A percentile compares a stretch with the other conserved stretches of the same genome.
phyloP scores from a whole-genome alignment of 257 asterid genomes.

The Solanum sparsipilum region DNA sequence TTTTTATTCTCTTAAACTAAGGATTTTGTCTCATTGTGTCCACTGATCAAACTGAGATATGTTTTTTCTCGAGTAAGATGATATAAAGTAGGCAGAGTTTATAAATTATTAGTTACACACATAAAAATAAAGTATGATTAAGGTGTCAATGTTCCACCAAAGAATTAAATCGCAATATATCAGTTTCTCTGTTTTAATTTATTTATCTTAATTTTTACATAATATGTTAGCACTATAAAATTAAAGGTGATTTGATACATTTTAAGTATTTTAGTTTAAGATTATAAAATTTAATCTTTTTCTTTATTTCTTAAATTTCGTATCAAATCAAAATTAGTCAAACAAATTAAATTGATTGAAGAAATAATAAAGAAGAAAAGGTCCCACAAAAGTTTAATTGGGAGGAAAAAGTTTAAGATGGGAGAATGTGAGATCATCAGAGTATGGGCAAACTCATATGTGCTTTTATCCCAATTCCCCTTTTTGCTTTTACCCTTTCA shows the following conservation, averaged over 20 bases:
- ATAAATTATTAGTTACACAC: neutral
- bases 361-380: neutral
- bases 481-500: constrained; percentile 21
- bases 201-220: neutral
- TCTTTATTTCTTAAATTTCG: too few species aligned
- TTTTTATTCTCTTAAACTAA: constrained; percentile 4
- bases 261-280: too few species aligned
- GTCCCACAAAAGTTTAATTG: constrained; percentile 47
- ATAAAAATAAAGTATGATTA: constrained; percentile 5
- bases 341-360: neutral
- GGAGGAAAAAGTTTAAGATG: constrained; percentile 30
- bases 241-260: neutral
- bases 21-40: constrained; percentile 3
- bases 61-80: neutral
- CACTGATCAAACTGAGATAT: neutral
- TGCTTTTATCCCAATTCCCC: constrained; percentile 21
- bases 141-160: constrained; percentile 2
- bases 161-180: neutral
- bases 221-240: neutral
- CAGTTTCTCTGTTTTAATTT: rapidly evolving
- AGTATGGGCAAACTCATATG: constrained; percentile 62
- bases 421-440: constrained; percentile 49
- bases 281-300: too few species aligned
- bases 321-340: rapidly evolving
- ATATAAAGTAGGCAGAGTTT: neutral